A percentile compares a stretch with the other conserved stretches of the same genome.
Evolutionary conservation across 306 rosid genomes (phyloP).

Genomic region (Malus domestica): DNA sequence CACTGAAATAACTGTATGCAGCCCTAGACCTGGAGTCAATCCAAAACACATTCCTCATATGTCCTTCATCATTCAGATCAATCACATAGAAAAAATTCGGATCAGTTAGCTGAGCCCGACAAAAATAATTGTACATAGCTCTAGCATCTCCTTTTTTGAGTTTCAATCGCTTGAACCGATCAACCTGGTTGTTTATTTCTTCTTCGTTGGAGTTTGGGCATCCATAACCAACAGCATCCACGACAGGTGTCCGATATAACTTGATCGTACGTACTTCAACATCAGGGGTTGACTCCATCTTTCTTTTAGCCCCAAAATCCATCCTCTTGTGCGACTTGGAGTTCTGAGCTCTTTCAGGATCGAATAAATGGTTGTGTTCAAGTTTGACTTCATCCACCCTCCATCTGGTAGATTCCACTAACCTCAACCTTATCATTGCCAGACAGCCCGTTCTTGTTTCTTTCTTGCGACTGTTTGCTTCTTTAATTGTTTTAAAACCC

Average conservation of each 20-base stretch:
- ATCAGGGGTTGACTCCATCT: conserved; percentile 64
- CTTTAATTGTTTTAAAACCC: conserved; percentile 82
- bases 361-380: conserved; percentile 91
- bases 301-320: conserved; percentile 69
- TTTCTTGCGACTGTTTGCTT: conserved; percentile 77
- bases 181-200: conserved; percentile 34
- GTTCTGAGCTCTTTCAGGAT: conserved; percentile 94
- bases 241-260: conserved; percentile 60
- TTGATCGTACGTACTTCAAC: conserved; percentile 88
- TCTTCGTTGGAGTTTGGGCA: conserved; percentile 60
- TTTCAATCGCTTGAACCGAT: conserved; percentile 45
- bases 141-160: conserved; percentile 66
- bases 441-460: conserved; percentile 93
- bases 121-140: conserved; percentile 55
- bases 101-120: conserved; percentile 52
- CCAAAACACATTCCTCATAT: conserved; percentile 82
- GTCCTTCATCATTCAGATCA: conserved; percentile 86
- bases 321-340: conserved; percentile 92
- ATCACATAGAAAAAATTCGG: conserved; percentile 79
- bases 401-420: conserved; percentile 88
- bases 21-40: conserved; percentile 82
- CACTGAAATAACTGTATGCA: conserved; percentile 73
- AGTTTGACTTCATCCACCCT: conserved; percentile 91
- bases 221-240: conserved; percentile 46
- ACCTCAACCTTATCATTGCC: conserved; percentile 92